phyloP scores from a whole-genome alignment of 768 basidiomycete genomes.

The Mycena alexandri region DNA sequence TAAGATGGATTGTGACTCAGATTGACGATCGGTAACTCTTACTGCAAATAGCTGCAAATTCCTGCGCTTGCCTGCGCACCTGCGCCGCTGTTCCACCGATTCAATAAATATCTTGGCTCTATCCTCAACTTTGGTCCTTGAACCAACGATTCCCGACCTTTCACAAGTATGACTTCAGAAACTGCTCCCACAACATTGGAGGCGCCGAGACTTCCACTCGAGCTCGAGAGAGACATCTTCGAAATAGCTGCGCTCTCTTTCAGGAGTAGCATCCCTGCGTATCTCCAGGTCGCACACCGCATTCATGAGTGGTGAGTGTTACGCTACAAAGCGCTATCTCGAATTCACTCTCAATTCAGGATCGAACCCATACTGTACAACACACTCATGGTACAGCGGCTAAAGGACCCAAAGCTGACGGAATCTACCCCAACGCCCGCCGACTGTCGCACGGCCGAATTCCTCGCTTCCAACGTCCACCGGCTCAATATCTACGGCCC shows the following conservation, averaged over 20 bases:
- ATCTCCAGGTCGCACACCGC: conserved; percentile 25
- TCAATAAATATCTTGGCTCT: no score
- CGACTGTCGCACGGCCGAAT: conserved; percentile 5
- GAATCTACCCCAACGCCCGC: conserved; percentile 8
- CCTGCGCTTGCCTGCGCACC: no score
- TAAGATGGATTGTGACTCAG: no score
- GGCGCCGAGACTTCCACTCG: conserved; percentile 17
- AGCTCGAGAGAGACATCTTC: conserved; percentile 29
- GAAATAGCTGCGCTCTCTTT: neutral
- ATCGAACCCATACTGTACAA: conserved; percentile 22
- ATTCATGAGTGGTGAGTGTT: conserved; percentile 28
- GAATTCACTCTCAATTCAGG: neutral
- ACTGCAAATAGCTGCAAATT: no score
- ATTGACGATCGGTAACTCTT: no score
- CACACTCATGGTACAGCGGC: neutral
- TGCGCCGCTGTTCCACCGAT: no score
- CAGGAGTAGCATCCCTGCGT: conserved; percentile 10
- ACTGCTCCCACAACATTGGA: no score
- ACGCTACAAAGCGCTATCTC: no score
- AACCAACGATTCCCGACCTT: no score
- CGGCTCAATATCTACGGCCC: conserved; percentile 12
- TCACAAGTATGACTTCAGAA: no score
- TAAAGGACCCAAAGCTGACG: neutral
- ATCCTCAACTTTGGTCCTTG: no score
- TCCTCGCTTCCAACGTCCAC: conserved; percentile 20